Percentiles rank a stretch among this genome's conserved stretches.
phyloP scores from a whole-genome alignment of 306 rosid genomes.

The Citrullus colocynthis region DNA sequence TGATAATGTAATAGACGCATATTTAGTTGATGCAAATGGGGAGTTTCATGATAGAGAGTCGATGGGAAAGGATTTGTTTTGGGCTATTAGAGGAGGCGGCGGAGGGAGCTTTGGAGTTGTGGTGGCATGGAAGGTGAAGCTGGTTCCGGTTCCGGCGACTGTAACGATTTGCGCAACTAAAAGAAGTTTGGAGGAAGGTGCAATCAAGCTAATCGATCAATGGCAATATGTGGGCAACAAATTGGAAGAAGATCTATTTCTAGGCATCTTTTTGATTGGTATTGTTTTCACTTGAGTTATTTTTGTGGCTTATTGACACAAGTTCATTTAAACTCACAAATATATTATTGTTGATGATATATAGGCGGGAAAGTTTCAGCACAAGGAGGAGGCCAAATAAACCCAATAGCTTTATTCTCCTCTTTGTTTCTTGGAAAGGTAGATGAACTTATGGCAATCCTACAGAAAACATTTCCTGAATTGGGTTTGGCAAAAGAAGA shows the following conservation, averaged over 20 bases:
- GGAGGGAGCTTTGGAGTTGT: background rate
- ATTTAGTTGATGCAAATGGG: background rate
- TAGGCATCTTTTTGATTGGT: background rate
- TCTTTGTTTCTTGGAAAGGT: slow-evolving; percentile 42
- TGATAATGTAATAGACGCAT: background rate
- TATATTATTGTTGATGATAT: background rate
- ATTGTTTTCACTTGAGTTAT: background rate
- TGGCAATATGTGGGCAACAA: background rate
- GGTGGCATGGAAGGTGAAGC: background rate
- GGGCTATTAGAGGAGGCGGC: slow-evolving; percentile 1
- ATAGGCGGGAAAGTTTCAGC: slow-evolving; percentile 11
- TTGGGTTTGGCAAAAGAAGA: slow-evolving; percentile 35
- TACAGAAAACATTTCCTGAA: slow-evolving; percentile 39
- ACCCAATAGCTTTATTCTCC: slow-evolving; percentile 15
- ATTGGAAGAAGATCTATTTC: background rate
- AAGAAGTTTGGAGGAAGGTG: background rate
- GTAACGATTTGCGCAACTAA: background rate
- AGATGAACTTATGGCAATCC: slow-evolving; percentile 18
- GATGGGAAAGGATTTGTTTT: background rate
- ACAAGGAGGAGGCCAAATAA: slow-evolving; percentile 20
- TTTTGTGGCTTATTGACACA: too few species aligned
- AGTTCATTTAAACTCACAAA: too few species aligned
- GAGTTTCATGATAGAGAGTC: background rate
- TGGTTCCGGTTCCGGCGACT: background rate
- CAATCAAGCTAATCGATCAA: background rate